phyloP scores from a whole-genome alignment of 2,329 filamentous ascomycete genomes.

The Sporothrix luriei region DNA sequence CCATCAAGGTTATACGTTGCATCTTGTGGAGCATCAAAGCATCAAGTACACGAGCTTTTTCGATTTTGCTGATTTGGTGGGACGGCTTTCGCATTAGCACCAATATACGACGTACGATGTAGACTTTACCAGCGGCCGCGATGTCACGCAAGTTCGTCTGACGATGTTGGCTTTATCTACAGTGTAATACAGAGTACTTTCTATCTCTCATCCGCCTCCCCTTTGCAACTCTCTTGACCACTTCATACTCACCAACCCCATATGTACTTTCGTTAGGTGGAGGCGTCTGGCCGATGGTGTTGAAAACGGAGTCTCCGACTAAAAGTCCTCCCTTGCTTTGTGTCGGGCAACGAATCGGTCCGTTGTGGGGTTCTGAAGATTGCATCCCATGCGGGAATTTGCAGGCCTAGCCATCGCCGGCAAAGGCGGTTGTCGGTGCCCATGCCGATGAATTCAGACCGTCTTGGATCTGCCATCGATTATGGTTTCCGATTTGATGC shows the following conservation, averaged over 20 bases:
- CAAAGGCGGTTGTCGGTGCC: neutral
- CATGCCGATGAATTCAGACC: slow-evolving; percentile 11
- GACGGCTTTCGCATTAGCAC: neutral
- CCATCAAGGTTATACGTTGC: slow-evolving; percentile 15
- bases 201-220: neutral
- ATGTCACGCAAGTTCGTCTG: neutral
- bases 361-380: neutral
- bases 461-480: slow-evolving; percentile 6
- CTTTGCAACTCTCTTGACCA: neutral
- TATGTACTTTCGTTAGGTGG: neutral
- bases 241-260: neutral
- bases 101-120: neutral
- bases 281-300: neutral
- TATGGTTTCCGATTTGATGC: slow-evolving; percentile 15
- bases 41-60: neutral
- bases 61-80: neutral
- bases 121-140: too few relatives aligned
- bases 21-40: neutral
- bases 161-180: slow-evolving; percentile 24
- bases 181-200: slow-evolving; percentile 3
- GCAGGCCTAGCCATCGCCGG: neutral
- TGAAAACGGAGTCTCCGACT: too few relatives aligned
- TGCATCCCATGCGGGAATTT: neutral
- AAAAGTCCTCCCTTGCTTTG: neutral
- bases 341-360: neutral